These are phyloP conservation scores for Phytopythium boreale DNA, from an alignment of 352 stramenopile species.

Conservation along the genomic window DNA sequence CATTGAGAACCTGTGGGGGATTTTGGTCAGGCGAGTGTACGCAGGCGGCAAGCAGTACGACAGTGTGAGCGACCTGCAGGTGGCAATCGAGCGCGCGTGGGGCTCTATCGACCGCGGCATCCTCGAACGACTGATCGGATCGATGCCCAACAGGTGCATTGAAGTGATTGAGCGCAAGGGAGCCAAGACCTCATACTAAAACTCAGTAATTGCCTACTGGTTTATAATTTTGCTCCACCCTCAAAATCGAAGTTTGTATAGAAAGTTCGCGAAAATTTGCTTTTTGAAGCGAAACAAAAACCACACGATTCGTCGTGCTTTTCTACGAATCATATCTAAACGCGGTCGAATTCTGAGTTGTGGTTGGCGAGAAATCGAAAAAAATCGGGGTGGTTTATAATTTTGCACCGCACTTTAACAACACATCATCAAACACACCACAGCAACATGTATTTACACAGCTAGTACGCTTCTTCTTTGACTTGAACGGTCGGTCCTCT, in stretches of 20 bases:
- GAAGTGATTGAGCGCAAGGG: neutral
- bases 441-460: no score
- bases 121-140: neutral
- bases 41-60: slow-evolving; percentile 9
- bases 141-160: neutral
- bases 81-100: neutral
- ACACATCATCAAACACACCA: no score
- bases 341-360: neutral
- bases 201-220: neutral
- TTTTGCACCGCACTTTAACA: slow-evolving; percentile 1
- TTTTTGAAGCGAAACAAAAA: neutral
- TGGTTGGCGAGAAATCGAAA: neutral
- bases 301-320: neutral
- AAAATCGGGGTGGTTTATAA: neutral
- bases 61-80: neutral
- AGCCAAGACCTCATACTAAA: neutral
- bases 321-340: neutral
- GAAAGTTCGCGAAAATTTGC: neutral
- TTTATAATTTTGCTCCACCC: neutral
- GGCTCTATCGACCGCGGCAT: neutral
- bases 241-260: neutral
- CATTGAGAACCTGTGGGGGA: slow-evolving; percentile 18
- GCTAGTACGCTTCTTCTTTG: no score
- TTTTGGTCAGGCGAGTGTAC: slow-evolving; percentile 14
- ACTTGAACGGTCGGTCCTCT: no score